These are phyloP conservation scores for Suillus weaverae DNA, from an alignment of 768 basidiomycete species.

Conservation along the genomic window DNA sequence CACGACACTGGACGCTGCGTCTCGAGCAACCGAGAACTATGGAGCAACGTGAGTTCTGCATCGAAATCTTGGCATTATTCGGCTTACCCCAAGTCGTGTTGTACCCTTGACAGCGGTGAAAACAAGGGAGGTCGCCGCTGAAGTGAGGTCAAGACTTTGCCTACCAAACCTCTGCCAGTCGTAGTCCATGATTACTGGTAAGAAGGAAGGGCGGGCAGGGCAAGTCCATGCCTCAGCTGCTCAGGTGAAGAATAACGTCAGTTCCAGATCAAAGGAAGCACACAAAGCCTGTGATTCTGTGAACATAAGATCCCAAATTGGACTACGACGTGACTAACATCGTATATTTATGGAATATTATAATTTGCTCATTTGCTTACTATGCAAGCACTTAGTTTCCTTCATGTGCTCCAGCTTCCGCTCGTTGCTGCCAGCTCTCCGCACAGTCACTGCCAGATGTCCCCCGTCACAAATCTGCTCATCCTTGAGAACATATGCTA, in stretches of 20 bases:
- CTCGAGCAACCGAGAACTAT: slow-evolving; percentile 70
- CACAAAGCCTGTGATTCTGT: slow-evolving; percentile 2
- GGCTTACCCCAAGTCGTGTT: slow-evolving; percentile 68
- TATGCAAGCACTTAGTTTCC: neutral
- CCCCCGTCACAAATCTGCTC: neutral
- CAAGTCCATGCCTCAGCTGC: slow-evolving; percentile 23
- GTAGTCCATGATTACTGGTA: slow-evolving; percentile 26
- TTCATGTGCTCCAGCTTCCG: slow-evolving; percentile 25
- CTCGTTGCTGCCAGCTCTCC: slow-evolving; percentile 12
- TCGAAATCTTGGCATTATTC: slow-evolving; percentile 7
- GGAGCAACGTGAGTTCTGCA: slow-evolving; percentile 9
- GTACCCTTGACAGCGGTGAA: slow-evolving; percentile 67
- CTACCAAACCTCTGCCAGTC: slow-evolving; percentile 47
- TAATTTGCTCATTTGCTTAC: slow-evolving; percentile 3
- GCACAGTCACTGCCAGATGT: neutral
- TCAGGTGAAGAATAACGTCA: neutral
- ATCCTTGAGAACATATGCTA: slow-evolving; percentile 33
- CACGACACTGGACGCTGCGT: slow-evolving; percentile 56
- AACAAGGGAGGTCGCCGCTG: slow-evolving; percentile 58
- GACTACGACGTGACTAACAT: slow-evolving; percentile 1
- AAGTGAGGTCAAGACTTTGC: slow-evolving; percentile 67
- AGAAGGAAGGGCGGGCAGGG: slow-evolving; percentile 11
- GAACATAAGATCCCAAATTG: neutral
- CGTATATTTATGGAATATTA: neutral
- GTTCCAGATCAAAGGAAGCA: slow-evolving; percentile 5